Base-by-base conservation (phyloP, 1,284 basidiomycete species). In the Coniophora puteana region DNA sequence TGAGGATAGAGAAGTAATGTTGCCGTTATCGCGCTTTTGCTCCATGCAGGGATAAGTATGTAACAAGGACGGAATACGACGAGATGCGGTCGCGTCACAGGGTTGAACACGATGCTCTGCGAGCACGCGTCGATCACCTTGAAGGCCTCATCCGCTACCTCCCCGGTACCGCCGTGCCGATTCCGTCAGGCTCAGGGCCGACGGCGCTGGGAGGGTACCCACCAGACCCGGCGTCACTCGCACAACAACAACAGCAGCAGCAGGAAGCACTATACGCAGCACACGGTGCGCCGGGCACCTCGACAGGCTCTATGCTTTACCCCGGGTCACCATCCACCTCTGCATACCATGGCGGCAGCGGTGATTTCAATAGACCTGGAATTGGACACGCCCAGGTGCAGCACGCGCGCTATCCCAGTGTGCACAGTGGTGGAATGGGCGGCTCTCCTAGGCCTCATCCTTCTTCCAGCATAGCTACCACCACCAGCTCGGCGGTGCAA, bases 1-100 rank as follows among this genome's bases (percentile, higher is more conserved):
- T 35, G 26, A 27, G 41, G 35, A 24, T 32, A n/a, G n/a, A n/a
- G 30, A 43, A 40, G 35, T 38, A 27, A 35, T 36, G n/a, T n/a
- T n/a, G n/a, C 46, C 49, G 33, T 43, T 47, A 17, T 13, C 43
- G 16, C 38, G 14, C 25, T 30, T 36, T 32, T 38, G n/a, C n/a
- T n/a, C n/a, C n/a, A n/a, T 41, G 36, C 56, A 78, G 74, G 51
- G 78, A 78, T 50, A 78, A 78, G 47, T 78, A 77, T 47, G 72
- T 79, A 35, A 71, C 68, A 13, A 64, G 74, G 13, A 51, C 62
- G 24, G 76, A 78, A 44, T 76, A 72, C 47, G 77, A 78, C 8
- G 71, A 76, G 14, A 64, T 78, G 46, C 71, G 61, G 49, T 44
- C 59, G 24, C 53, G 58, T 27, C 53, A 36, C 22, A 61, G 66